Base-by-base conservation (phyloP, 2,329 filamentous ascomycete genomes). In the Penicillium palitans region DNA sequence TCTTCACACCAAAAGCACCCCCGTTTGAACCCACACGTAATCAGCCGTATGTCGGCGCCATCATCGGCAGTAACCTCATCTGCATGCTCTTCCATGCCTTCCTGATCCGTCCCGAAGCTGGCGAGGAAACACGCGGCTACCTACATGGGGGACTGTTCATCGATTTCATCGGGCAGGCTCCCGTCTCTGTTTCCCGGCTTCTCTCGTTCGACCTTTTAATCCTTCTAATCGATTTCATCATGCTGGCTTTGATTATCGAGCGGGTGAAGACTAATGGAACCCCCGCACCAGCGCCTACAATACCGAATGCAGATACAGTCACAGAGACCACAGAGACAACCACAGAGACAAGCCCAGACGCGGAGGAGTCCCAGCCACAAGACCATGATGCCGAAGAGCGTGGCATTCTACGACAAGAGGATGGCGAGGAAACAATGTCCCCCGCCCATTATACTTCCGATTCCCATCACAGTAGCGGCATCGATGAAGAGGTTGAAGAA, bases 141-240 rank as follows among this genome's bases (percentile, higher is more conserved):
- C 74, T 87, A 13, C 84, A 87, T 67, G 85, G 86, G 6, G 84
- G 86, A 2, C 63, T 87, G 50, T 79, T 86, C 63, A 84, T 88
- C 66, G 85, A 88, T 71, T 87, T 88, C 66, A 83, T 88, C 53
- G 85, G 86, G 17, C 83, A 87, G 70, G 78, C 81, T 2, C 84
- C 84, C 3, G 79, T 81, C 3, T 81, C 82, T 53, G 82, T 81
- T 66, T 69, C 80, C 48, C 78, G 79, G 61, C 75, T 88, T 13
- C 66, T 83, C 5, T 66, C 75, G 4, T 73, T 87, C 60, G 85
- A 88, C 67, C 42, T 82, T 9, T 69, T 85, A 37, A 75, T 87
- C 12, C 64, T 86, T 59, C 60, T 78, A 6, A 69, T 88, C 61
- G 84, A 88, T 73, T 62, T 87, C 7, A 67, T 85, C 41, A 83